These are phyloP conservation scores for Lactifluus subvellereus DNA, from an alignment of 768 basidiomycete species.

Conservation along the genomic window DNA sequence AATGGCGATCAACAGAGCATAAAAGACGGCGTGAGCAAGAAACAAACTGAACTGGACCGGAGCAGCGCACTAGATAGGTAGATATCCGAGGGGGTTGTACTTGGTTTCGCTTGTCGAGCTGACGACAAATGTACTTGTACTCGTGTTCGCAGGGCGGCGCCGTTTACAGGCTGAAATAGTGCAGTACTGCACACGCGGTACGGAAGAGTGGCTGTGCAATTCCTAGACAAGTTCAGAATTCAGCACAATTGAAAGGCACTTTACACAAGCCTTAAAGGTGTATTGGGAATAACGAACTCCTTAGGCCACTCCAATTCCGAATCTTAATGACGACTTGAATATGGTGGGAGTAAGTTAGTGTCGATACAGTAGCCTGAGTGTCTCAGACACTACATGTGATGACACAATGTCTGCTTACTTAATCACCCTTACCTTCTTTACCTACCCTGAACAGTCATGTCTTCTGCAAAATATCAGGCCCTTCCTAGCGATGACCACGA, in stretches of 20 bases:
- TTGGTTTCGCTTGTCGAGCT: neutral
- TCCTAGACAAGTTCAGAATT: neutral
- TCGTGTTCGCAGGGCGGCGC: constrained; percentile 1
- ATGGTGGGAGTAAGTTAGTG: too few species aligned
- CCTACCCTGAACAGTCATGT: constrained; percentile 11
- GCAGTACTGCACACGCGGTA: neutral
- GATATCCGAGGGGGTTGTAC: neutral
- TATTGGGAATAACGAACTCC: neutral
- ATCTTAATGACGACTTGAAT: neutral
- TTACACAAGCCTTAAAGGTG: neutral
- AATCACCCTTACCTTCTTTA: neutral
- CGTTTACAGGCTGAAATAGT: neutral
- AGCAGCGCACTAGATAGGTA: neutral
- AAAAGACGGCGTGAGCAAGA: neutral
- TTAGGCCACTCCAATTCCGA: neutral
- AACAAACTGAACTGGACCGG: neutral
- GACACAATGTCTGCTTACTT: neutral
- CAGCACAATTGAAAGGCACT: neutral
- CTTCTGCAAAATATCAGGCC: constrained; percentile 15
- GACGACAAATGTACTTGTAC: neutral
- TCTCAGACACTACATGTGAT: neutral
- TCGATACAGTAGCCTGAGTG: neutral
- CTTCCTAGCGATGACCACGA: constrained; percentile 21
- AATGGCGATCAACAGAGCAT: neutral
- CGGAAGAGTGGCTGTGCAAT: constrained; percentile 1